Conservation (phyloP, 805 yeast species). For the Teunomyces stri region DNA sequence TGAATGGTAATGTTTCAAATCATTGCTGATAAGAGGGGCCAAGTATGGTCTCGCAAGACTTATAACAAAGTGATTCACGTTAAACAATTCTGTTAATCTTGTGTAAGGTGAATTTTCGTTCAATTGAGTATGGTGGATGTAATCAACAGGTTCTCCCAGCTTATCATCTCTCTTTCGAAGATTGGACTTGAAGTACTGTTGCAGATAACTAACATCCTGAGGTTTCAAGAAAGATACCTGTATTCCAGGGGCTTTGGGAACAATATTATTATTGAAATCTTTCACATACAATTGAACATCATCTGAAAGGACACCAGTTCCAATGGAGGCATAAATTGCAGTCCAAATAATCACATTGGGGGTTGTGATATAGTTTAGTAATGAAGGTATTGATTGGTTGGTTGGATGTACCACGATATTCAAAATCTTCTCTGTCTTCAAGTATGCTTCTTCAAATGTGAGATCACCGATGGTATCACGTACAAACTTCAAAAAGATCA, state of each 20-base stretch:
- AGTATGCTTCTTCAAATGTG: slow-evolving; percentile 92
- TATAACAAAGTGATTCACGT: slow-evolving; percentile 89
- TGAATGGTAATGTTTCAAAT: slow-evolving; percentile 63
- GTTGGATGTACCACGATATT: slow-evolving; percentile 87
- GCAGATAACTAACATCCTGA: slow-evolving; percentile 45
- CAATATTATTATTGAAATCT: slow-evolving; percentile 60
- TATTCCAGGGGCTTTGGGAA: slow-evolving; percentile 45
- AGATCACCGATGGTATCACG: slow-evolving; percentile 70
- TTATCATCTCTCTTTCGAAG: slow-evolving; percentile 10
- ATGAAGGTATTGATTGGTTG: slow-evolving; percentile 62
- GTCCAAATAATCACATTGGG: slow-evolving; percentile 87
- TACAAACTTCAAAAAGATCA: slow-evolving; percentile 76
- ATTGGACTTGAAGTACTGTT: slow-evolving; percentile 35
- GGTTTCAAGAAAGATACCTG: slow-evolving; percentile 43
- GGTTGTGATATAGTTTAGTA: slow-evolving; percentile 85
- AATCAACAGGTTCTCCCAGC: slow-evolving; percentile 6
- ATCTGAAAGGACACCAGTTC: slow-evolving; percentile 63
- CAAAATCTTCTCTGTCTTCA: slow-evolving; percentile 71
- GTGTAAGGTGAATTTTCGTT: slow-evolving; percentile 65
- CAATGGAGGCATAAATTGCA: slow-evolving; percentile 84
- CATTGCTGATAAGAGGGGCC: slow-evolving; percentile 85
- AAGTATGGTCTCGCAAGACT: slow-evolving; percentile 91
- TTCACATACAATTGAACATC: slow-evolving; percentile 57
- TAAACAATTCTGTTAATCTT: slow-evolving; percentile 84
- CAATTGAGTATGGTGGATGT: slow-evolving; percentile 19